Evolutionary conservation across 106 monocot species (phyloP), one percentile per base, ranked within the genome.

Genomic region (Apostasia ramifera): DNA sequence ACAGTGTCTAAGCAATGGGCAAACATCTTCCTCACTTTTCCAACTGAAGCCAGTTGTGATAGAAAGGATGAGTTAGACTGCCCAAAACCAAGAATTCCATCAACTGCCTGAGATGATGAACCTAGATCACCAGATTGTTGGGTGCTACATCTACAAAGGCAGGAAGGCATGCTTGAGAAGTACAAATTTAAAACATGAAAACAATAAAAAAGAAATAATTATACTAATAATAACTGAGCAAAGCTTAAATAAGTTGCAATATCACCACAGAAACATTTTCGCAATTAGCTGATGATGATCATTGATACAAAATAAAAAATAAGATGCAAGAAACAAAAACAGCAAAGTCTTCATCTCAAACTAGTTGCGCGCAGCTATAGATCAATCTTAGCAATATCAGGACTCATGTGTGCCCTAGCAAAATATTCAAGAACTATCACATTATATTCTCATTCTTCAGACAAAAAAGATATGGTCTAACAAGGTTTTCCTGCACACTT

Each of bases 61-160:
- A 95, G 40, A 72, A 95, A 80, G 26, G 95, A 95, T 41, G 88
- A 70, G 81, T 95, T 95, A 43, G 95, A 71, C 63, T 95, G 91
- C 6, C 95, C 95, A 73, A 95, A 95, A 51, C 95, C 95, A 66
- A 95, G 74, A 61, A 95, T 91, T 52, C 95, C 95, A 79, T 95
- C 95, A 61, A 95, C 77, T 40, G 91, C 94, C 72, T 77, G 80
- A 65, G 66, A 74, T 43, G 91, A 88, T 50, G 91, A 78, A 73
- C 88, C 86, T 63, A 95, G 79, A 74, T 91, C 88, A 44, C 89
- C 93, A 67, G 88, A 83, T 47, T 76, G 73, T 40, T 80, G 76
- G 8, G 79, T 55, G n/a, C 81, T 79, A 71, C 86, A 86, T 55
- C 86, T 86, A 50, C 45, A 78, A 26, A 54, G 56, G 76, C 0